Evolutionary conservation across 73 alveolate species (phyloP).

Genomic region (Tetrahymena thermophila): DNA sequence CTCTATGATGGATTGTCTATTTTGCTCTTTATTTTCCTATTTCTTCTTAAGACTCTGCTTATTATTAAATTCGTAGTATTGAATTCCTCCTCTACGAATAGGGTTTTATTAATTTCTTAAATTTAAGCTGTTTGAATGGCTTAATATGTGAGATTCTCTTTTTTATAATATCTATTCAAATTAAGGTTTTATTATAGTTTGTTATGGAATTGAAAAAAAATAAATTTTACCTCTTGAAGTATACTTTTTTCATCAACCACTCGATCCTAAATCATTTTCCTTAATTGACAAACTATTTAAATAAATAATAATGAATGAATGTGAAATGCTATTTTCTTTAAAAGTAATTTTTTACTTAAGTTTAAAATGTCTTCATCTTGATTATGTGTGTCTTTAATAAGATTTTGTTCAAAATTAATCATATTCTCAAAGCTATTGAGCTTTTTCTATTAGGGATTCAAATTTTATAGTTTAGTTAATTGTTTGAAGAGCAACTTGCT

Average conservation of each 20-base stretch:
- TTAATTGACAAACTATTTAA: background rate
- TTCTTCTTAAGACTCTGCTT: background rate
- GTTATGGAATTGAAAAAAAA: background rate
- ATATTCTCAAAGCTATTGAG: background rate
- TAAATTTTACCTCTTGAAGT: background rate
- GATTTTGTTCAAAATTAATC: background rate
- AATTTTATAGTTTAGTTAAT: background rate
- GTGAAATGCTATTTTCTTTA: too few species aligned
- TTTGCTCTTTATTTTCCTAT: background rate
- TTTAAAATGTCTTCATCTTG: background rate
- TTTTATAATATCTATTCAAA: background rate
- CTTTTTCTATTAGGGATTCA: background rate
- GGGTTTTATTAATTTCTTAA: background rate
- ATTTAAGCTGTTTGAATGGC: background rate
- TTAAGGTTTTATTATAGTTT: too few species aligned
- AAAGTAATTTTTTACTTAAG: background rate
- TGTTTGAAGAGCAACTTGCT: background rate
- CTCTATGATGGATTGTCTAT: background rate
- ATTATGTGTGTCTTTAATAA: too few species aligned
- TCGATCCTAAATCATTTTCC: background rate
- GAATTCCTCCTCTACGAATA: background rate
- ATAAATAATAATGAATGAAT: background rate
- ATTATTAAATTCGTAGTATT: background rate
- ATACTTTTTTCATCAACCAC: background rate
- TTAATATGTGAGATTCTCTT: background rate